These are phyloP conservation scores for Claviceps purpurea DNA, from an alignment of 2,329 filamentous ascomycete genomes.

Conservation along the genomic window DNA sequence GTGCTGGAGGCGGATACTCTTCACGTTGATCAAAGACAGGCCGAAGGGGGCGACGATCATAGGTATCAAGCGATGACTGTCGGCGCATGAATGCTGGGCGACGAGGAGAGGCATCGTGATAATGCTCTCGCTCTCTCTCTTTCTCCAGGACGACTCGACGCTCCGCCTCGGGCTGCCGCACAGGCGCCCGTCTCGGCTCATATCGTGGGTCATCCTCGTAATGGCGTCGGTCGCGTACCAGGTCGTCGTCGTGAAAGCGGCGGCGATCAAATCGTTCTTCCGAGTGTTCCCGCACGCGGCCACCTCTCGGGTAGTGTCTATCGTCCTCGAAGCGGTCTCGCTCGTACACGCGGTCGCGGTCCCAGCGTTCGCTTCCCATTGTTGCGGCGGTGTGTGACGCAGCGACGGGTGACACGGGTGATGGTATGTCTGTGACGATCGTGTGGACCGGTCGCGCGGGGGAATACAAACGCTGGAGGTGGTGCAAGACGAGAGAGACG, in stretches of 20 bases:
- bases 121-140: constrained; percentile 37
- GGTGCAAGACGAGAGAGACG: no score
- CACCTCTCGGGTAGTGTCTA: constrained; percentile 25
- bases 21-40: constrained; percentile 39
- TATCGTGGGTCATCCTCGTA: constrained; percentile 40
- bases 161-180: constrained; percentile 30
- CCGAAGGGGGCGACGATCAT: constrained; percentile 56
- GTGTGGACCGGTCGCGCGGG: neutral
- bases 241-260: constrained; percentile 32
- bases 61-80: constrained; percentile 83
- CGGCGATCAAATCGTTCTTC: constrained; percentile 37
- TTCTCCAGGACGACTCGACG: constrained; percentile 42
- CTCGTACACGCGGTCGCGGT: constrained; percentile 37
- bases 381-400: constrained; percentile 1
- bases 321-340: constrained; percentile 37
- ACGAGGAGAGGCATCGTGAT: constrained; percentile 35
- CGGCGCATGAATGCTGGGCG: constrained; percentile 60
- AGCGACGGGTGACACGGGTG: neutral
- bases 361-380: constrained; percentile 32
- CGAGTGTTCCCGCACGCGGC: constrained; percentile 30
- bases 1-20: constrained; percentile 48
- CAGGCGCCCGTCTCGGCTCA: constrained; percentile 17
- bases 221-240: constrained; percentile 36
- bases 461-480: no score
- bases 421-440: neutral